Evolutionary conservation across 768 basidiomycete species (phyloP), one percentile per base, ranked within the genome.

Genomic region (Phallus indusiatus): DNA sequence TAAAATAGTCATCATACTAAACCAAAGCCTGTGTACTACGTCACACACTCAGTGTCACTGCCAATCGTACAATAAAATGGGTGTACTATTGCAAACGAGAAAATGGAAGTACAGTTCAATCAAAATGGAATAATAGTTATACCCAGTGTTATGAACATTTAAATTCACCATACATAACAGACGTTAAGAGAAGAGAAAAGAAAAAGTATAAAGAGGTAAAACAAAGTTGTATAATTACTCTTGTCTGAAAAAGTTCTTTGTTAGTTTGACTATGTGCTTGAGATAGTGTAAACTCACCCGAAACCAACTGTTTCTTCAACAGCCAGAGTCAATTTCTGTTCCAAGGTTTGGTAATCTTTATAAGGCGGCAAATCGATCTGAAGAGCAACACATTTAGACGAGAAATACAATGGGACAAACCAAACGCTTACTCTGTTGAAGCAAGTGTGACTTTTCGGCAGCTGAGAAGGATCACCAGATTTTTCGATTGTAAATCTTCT

Each of bases 401-500:
- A 16, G 11, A 21, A 17, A 9, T 24, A 28, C n/a, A 17, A 8
- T 6, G 16, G 2, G 18, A 16, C n/a, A 34, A 34, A 47, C 21
- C 8, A 28, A 14, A 34, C 17, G 50, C 42, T 24, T 36, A 59
- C 57, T 16, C 57, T 59, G 34, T 78, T 98, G 82, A 99, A 99
- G 76, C 96, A 98, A 0, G 77, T 79, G 62, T 78, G 77, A 61
- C 67, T 90, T 84, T 98, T 99, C 1, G 96, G 96, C 67, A 99
- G 73, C 70, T 96, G 94, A 21, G 88, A 89, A 20, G 94, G 90
- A 67, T 99, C 96, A 24, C 96, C 96, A 36, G 92, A 90, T 75
- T 98, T 98, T 73, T 99, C 96, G 68, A 99, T 97, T 8, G 96
- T 99, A 73, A 99, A 99, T 51, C 95, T 81, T 53, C 95, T 78